These are phyloP conservation scores for Boletus albobrunnescens DNA, from an alignment of 1,284 basidiomycete genomes.

Conservation along the genomic window DNA sequence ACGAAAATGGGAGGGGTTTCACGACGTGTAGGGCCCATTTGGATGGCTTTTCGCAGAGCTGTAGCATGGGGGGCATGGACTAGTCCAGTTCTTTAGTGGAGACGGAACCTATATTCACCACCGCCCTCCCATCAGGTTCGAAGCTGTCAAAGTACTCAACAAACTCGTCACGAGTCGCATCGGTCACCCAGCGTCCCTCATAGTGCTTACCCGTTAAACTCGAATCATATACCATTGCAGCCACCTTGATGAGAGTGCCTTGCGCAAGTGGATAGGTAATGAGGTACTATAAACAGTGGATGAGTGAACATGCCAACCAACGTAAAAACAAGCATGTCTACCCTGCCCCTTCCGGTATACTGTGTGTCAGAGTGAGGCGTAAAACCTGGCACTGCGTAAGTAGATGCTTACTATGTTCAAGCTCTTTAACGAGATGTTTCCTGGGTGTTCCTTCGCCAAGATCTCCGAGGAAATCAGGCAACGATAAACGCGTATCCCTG, in stretches of 20 bases:
- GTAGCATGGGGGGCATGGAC: neutral
- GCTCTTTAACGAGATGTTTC: conserved; percentile 2
- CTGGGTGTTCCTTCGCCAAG: conserved; percentile 7
- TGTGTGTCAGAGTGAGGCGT: conserved; percentile 2
- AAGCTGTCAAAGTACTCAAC: conserved; percentile 34
- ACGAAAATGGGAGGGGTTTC: conserved; percentile 32
- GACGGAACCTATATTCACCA: conserved; percentile 36
- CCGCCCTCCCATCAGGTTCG: conserved; percentile 41
- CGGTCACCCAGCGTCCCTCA: conserved; percentile 36
- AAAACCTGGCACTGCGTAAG: neutral
- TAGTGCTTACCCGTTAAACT: conserved; percentile 34
- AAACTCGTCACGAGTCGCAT: conserved; percentile 31
- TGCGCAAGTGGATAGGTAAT: conserved; percentile 43
- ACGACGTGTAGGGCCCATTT: conserved; percentile 33
- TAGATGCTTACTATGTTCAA: conserved; percentile 12
- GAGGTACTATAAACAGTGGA: conserved; percentile 32
- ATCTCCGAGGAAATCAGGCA: conserved; percentile 16
- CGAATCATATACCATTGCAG: conserved; percentile 35
- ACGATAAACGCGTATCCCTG: conserved; percentile 20
- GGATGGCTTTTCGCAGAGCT: conserved; percentile 23
- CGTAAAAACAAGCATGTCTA: neutral
- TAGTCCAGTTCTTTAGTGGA: too few relatives aligned
- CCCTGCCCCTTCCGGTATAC: conserved; percentile 16
- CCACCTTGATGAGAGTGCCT: conserved; percentile 42
- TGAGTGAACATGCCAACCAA: too few relatives aligned